A percentile compares a stretch with the other conserved stretches of the same genome.
phyloP scores from a whole-genome alignment of 768 basidiomycete species.

The Podaxis rugospora region DNA sequence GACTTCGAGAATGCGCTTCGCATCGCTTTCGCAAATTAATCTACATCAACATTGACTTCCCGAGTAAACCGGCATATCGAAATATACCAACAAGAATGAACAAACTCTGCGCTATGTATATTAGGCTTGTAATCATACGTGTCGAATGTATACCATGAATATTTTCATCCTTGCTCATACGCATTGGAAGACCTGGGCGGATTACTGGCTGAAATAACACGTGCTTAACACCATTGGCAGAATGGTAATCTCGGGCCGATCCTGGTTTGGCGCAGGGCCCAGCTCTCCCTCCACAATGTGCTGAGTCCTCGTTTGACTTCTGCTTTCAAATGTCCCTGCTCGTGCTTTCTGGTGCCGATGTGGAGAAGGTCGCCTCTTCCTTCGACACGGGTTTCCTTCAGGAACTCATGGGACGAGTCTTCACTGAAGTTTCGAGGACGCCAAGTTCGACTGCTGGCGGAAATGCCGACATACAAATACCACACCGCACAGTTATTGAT shows the following conservation, averaged over 20 bases:
- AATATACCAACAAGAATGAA: too few species aligned
- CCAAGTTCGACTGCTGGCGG: conserved; percentile 4
- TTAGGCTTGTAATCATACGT: not conserved
- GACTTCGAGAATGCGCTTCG: conserved; percentile 34
- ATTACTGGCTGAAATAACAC: too few species aligned
- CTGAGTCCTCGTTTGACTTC: not conserved
- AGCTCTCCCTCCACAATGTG: conserved; percentile 19
- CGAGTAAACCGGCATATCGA: too few species aligned
- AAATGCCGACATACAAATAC: conserved; percentile 31
- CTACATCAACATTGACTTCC: too few species aligned
- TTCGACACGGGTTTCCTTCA: conserved; percentile 45
- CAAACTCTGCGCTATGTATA: not conserved
- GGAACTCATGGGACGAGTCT: conserved; percentile 55
- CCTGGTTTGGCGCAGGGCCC: too few species aligned
- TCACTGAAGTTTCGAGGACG: conserved; percentile 33
- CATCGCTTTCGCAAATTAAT: conserved; percentile 19
- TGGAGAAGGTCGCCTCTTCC: conserved; percentile 41
- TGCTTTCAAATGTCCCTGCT: conserved; percentile 42
- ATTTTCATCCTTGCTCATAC: not conserved
- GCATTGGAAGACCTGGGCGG: not conserved
- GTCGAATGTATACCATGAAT: not conserved
- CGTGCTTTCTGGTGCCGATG: conserved; percentile 58
- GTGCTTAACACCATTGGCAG: too few species aligned
- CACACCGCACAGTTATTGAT: conserved; percentile 56
- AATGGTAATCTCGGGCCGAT: not conserved